Conservation (phyloP, 805 yeast genomes). For the Wickerhamomyces hampshirensis region DNA sequence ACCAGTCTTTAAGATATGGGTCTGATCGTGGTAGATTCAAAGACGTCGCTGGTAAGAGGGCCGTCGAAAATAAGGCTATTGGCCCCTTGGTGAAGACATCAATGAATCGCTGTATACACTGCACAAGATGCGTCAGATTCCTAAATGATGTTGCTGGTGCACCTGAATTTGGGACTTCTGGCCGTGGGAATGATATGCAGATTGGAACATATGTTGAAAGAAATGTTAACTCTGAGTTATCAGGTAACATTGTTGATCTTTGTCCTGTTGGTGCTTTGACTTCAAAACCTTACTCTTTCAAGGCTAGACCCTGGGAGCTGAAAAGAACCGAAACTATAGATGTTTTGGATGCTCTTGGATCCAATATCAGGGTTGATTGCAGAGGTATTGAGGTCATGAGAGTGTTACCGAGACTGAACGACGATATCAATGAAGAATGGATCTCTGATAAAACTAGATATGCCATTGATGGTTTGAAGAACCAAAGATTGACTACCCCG, state of each 20-base stretch:
- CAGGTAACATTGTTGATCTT: slow-evolving; percentile 81
- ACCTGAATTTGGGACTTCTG: slow-evolving; percentile 83
- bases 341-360: slow-evolving; percentile 78
- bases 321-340: slow-evolving; percentile 85
- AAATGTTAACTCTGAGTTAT: slow-evolving; percentile 77
- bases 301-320: slow-evolving; percentile 91
- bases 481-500: slow-evolving; percentile 82
- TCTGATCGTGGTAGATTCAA: slow-evolving; percentile 80
- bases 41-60: slow-evolving; percentile 81
- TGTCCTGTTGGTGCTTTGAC: slow-evolving; percentile 94
- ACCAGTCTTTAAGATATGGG: slow-evolving; percentile 79
- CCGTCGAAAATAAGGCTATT: slow-evolving; percentile 85
- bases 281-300: slow-evolving; percentile 87
- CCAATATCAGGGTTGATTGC: slow-evolving; percentile 78
- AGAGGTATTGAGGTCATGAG: slow-evolving; percentile 87
- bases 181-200: slow-evolving; percentile 90
- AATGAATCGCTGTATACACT: slow-evolving; percentile 90
- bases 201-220: slow-evolving; percentile 86
- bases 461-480: slow-evolving; percentile 80
- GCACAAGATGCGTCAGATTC: slow-evolving; percentile 87
- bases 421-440: slow-evolving; percentile 89
- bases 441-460: slow-evolving; percentile 82
- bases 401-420: slow-evolving; percentile 79
- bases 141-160: slow-evolving; percentile 91
- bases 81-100: slow-evolving; percentile 88